Evolutionary conservation across 768 basidiomycete genomes (phyloP).

Genomic region (Tremella yokohamensis): DNA sequence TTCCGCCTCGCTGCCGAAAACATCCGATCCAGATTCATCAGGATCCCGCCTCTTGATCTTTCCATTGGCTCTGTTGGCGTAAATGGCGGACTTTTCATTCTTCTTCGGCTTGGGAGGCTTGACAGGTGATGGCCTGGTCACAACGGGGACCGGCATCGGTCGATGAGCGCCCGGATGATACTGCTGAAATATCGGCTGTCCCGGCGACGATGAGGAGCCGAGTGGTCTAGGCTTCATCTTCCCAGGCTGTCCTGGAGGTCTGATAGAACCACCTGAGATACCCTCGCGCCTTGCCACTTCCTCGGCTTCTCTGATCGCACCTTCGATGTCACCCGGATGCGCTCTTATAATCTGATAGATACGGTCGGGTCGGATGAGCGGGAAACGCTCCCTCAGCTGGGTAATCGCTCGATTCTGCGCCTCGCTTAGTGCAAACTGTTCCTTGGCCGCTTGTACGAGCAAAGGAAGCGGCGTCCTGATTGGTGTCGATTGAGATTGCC

Average conservation of each 20-base stretch:
- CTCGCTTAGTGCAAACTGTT: slow-evolving; percentile 11
- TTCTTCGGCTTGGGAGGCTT: slow-evolving; percentile 33
- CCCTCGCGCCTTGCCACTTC: neutral
- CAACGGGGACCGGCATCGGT: too few species aligned
- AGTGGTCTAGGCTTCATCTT: neutral
- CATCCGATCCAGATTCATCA: slow-evolving; percentile 37
- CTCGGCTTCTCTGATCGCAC: slow-evolving; percentile 23
- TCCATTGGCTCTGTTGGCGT: slow-evolving; percentile 30
- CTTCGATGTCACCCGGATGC: slow-evolving; percentile 8
- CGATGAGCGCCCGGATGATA: slow-evolving; percentile 1
- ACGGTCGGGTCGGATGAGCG: neutral
- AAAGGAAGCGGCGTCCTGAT: slow-evolving; percentile 9
- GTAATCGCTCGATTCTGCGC: slow-evolving; percentile 12
- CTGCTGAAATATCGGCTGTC: neutral
- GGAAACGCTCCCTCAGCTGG: neutral
- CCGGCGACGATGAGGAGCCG: neutral
- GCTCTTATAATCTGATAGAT: slow-evolving; percentile 7
- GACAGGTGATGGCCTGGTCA: too few species aligned
- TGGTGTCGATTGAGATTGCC: slow-evolving; percentile 4
- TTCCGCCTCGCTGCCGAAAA: slow-evolving; percentile 21
- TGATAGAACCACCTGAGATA: too few species aligned
- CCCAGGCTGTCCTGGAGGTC: neutral
- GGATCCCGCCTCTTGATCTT: slow-evolving; percentile 33
- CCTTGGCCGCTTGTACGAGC: slow-evolving; percentile 27
- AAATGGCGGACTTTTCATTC: slow-evolving; percentile 45